Base-by-base conservation (phyloP, 768 basidiomycete genomes). In the Suillus variegatus region DNA sequence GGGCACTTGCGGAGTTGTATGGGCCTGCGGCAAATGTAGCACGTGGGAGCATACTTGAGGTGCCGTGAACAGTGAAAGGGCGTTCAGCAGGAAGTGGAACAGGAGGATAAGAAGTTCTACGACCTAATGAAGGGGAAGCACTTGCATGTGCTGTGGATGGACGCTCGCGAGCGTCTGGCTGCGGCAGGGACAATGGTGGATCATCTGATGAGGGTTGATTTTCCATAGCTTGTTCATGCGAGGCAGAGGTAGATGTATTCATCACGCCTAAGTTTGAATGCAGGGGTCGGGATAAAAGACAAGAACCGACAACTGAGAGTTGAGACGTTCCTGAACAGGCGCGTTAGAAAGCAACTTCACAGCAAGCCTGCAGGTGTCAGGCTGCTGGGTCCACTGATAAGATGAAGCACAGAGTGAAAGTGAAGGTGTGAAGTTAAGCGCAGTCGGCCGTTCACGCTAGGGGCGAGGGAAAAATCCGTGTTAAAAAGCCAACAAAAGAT, bases 1-100 rank as follows among this genome's bases (percentile, higher is more conserved):
- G 81, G 0, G 86, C 81, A 60, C 82, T 82, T 43, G 82, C 78
- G 22, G 82, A 80, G 40, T 74, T 64, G 67, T 75, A 66, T 64
- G 75, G 73, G 12, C 72, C 68, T 20, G 25, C 12, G n/a, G 64
- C 5, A 4, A 64, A 56, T 49, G 64, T n/a, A 4, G 44, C 44
- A 18, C 61, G 32, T 10, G 58, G 66, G 32, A 32, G 20, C 7
- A 40, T 41, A 63, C 22, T 64, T 8, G 64, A 43, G 44, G 69
- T 64, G 13, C 63, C 66, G 8, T 58, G 66, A 36, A 40, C 74
- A 2, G 74, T 64, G 4, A 68, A 69, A 16, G 68, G 76, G 5
- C 69, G 73, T n/a, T 76, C 63, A 54, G 68, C 49, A 60, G 63
- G 60, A n/a, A 36, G 54, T 41, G 54, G 38, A 5, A 51, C 28